Percentiles rank a stretch among this genome's conserved stretches.
Conservation (phyloP, 1,139 yeast genomes). For the Debaryomycetaceae sp. region DNA sequence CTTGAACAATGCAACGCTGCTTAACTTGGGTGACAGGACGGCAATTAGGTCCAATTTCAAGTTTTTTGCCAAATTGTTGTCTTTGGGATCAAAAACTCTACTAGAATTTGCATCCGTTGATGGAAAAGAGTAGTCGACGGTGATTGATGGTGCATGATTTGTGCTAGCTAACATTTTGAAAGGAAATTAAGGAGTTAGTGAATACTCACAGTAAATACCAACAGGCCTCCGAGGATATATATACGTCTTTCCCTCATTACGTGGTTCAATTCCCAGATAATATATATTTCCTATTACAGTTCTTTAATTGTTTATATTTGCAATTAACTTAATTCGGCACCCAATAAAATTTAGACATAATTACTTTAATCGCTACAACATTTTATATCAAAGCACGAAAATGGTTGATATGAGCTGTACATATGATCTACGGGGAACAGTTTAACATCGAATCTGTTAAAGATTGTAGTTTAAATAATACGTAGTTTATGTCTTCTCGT, state of each 20-base stretch:
- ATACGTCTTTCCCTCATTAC: neutral
- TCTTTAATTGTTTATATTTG: slow-evolving; percentile 20
- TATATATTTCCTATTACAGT: slow-evolving; percentile 14
- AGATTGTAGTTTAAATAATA: too few relatives aligned
- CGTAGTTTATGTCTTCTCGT: too few relatives aligned
- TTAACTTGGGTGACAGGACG: slow-evolving; percentile 10
- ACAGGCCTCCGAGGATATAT: too few relatives aligned
- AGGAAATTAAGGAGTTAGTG: too few relatives aligned
- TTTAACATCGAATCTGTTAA: too few relatives aligned
- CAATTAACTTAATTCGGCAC: slow-evolving; percentile 9
- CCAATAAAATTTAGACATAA: too few relatives aligned
- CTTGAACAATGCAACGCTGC: slow-evolving; percentile 4
- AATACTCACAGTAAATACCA: too few relatives aligned
- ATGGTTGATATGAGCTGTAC: too few relatives aligned
- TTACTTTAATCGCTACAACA: too few relatives aligned
- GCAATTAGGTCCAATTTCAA: slow-evolving; percentile 16
- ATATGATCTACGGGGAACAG: too few relatives aligned
- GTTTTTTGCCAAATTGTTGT: slow-evolving; percentile 19
- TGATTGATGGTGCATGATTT: slow-evolving; percentile 11
- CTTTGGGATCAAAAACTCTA: slow-evolving; percentile 15
- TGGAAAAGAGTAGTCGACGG: slow-evolving; percentile 24
- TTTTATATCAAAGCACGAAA: too few relatives aligned
- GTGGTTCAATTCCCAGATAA: neutral
- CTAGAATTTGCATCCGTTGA: slow-evolving; percentile 10
- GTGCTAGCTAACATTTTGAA: neutral